Base-by-base conservation (phyloP, 2,329 filamentous ascomycete species). In the Sclerotinia subarctica region DNA sequence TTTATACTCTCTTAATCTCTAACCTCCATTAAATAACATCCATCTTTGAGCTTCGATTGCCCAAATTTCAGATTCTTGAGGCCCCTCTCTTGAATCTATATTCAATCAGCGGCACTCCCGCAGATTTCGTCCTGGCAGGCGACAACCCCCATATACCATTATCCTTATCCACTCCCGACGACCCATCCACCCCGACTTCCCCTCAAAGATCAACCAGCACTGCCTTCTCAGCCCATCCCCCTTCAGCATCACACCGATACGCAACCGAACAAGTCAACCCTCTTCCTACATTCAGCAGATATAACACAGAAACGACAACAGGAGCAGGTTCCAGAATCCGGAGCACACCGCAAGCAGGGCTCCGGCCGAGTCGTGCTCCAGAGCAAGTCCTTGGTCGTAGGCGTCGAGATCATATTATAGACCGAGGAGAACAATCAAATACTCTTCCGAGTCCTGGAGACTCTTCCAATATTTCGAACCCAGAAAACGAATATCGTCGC, bases 41-140 rank as follows among this genome's bases (percentile, higher is more conserved):
- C 13, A 52, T 62, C 32, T 19, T 42, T 5, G 58, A 53, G 19
- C 54, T 38, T 62, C 54, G 8, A 42, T 49, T 13, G 26, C 42
- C 17, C 46, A 21, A 24, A 53, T 26, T 38, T 49, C 38, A 57
- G 63, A 44, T 66, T 67, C 47, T 62, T 44, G 65, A 62, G 65
- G 35, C n/a, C 49, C n/a, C 29, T 62, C 64, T 67, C 65, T 67
- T 38, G 47, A 69, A 54, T 49, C 66, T 54, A 65, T 46, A 64
- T 53, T 69, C 69, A 65, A 68, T 64, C 46, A 74, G 80, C 79
- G 80, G 82, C 80, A 77, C 70, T 80, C 81, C 84, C 82, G 81
- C 81, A 81, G 80, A 75, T 79, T 81, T 87, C 88, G 89, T 88
- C 85, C 89, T 92, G 90, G 90, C 89, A 85, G 85, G 90, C 86